These are phyloP conservation scores for Pyropia yezoensis DNA, from an alignment of 23 red algal species.

Conservation along the genomic window DNA sequence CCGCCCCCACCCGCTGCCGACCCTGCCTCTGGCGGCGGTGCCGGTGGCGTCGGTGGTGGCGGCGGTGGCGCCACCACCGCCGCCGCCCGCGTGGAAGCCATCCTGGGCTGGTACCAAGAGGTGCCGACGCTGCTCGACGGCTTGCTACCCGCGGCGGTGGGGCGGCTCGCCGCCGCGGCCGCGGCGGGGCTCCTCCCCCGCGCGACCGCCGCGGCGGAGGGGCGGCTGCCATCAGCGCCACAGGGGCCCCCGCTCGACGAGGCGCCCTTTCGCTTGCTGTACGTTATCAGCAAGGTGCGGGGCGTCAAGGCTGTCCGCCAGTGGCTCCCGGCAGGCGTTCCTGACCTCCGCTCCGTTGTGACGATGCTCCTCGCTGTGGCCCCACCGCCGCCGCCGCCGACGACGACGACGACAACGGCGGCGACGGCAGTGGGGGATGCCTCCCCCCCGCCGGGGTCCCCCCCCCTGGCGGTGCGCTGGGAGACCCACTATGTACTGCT, in stretches of 20 bases:
- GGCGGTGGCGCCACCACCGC: too few species aligned
- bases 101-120: slow-evolving; percentile 44
- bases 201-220: background rate
- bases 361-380: slow-evolving; percentile 3
- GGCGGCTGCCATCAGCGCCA: background rate
- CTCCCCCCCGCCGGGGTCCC: too few species aligned
- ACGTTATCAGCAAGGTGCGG: slow-evolving; percentile 56
- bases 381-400: background rate
- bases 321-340: slow-evolving; percentile 35
- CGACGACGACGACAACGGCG: background rate
- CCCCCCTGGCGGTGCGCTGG: slow-evolving; percentile 4
- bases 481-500: slow-evolving; percentile 32
- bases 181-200: background rate
- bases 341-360: slow-evolving; percentile 19
- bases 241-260: background rate
- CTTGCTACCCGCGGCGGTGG: slow-evolving; percentile 18
- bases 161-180: slow-evolving; percentile 11
- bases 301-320: slow-evolving; percentile 33
- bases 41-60: too few species aligned
- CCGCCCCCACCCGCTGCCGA: too few species aligned
- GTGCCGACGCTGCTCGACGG: slow-evolving; percentile 39
- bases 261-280: slow-evolving; percentile 32
- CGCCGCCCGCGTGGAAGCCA: background rate
- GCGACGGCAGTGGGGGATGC: too few species aligned
- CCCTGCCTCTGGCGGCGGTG: too few species aligned